phyloP scores from a whole-genome alignment of 192 early-diverging fungal species.

The Entomortierella parvispora region DNA sequence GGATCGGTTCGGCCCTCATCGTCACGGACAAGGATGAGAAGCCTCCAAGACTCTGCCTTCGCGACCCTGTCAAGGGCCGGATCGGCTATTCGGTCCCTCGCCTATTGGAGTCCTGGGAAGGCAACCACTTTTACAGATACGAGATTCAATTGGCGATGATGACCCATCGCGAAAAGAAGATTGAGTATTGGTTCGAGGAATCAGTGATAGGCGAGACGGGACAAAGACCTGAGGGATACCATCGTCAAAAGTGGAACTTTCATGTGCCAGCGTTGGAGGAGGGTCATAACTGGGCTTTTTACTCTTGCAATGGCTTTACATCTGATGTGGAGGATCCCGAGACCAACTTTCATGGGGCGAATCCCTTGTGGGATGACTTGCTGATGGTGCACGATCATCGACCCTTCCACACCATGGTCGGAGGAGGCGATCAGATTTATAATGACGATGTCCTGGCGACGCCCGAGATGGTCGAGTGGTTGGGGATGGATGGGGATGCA shows the following conservation, averaged over 20 bases:
- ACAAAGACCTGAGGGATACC: background rate
- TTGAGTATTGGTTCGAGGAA: conserved; percentile 50
- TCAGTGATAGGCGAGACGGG: conserved; percentile 21
- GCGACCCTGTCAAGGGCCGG: conserved; percentile 34
- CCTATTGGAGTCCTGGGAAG: conserved; percentile 35
- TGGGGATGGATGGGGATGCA: conserved; percentile 49
- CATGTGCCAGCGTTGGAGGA: conserved; percentile 56
- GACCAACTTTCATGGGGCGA: conserved; percentile 34
- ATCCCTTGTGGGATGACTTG: conserved; percentile 75
- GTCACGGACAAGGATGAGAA: conserved; percentile 45
- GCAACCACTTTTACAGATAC: conserved; percentile 45
- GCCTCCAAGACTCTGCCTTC: conserved; percentile 32
- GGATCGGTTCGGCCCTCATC: conserved; percentile 66
- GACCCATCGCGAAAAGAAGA: conserved; percentile 34
- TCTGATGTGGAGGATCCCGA: conserved; percentile 63
- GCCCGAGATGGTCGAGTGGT: conserved; percentile 45
- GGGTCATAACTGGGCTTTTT: conserved; percentile 72
- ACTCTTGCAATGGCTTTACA: conserved; percentile 78
- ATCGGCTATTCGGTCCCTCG: conserved; percentile 24
- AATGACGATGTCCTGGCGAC: conserved; percentile 57
- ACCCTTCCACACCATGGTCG: conserved; percentile 76
- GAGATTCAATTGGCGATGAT: conserved; percentile 36
- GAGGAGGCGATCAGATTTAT: conserved; percentile 82
- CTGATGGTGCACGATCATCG: conserved; percentile 61
- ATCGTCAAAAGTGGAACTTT: conserved; percentile 55